Evolutionary conservation across 1,284 basidiomycete species (phyloP).

Genomic region (Apiotrichum sp.): DNA sequence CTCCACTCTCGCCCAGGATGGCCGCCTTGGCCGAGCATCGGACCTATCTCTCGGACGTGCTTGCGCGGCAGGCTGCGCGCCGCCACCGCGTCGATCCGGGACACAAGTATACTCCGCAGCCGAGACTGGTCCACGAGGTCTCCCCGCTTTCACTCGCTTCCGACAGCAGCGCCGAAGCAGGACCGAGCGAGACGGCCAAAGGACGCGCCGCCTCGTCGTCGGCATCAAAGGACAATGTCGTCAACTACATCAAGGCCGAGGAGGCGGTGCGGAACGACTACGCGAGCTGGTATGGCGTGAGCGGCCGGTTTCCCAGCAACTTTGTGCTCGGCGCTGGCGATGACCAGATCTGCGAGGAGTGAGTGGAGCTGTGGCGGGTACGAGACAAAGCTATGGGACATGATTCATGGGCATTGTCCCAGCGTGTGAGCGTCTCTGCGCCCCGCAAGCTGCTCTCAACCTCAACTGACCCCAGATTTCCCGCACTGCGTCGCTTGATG

Average conservation of each 20-base stretch:
- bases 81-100: constrained; percentile 47
- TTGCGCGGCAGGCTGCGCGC: constrained; percentile 48
- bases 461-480: constrained; percentile 59
- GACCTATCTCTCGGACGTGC: constrained; percentile 49
- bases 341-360: constrained; percentile 88
- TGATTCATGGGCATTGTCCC: no score
- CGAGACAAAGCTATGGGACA: background rate
- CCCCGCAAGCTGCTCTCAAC: background rate
- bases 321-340: constrained; percentile 81
- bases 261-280: constrained; percentile 95
- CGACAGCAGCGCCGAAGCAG: constrained; percentile 4
- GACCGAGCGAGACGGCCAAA: constrained; percentile 14
- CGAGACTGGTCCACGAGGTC: constrained; percentile 1
- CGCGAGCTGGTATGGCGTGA: constrained; percentile 78
- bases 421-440: no score
- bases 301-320: constrained; percentile 84
- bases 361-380: constrained; percentile 40
- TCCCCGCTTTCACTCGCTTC: background rate
- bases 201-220: constrained; percentile 11
- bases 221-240: constrained; percentile 23
- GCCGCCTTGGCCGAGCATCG: constrained; percentile 49
- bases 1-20: no score
- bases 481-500: constrained; percentile 77
- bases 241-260: constrained; percentile 78
- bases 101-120: constrained; percentile 48